These are phyloP conservation scores for Fusarium goolgardi DNA, from an alignment of 2,329 filamentous ascomycete species.

Conservation along the genomic window DNA sequence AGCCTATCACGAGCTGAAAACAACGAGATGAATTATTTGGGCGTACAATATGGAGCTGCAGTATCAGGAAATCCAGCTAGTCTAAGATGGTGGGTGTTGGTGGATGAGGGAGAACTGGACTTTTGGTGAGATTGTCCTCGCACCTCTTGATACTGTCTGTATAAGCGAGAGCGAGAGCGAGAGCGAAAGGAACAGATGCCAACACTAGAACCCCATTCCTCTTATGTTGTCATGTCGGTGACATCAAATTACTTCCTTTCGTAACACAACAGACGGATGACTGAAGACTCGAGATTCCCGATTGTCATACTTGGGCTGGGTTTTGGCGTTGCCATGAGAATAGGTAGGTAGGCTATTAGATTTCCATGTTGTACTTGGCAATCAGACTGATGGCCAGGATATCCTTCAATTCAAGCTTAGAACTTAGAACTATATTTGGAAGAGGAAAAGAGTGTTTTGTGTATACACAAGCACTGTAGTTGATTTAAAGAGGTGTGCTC, in stretches of 20 bases:
- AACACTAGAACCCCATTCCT: neutral
- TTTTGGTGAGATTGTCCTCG: neutral
- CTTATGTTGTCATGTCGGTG: neutral
- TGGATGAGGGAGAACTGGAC: neutral
- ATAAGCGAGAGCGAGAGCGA: slow-evolving; percentile 20
- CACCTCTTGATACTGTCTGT: neutral
- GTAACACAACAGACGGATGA: neutral
- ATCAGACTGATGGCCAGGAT: neutral
- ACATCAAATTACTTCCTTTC: neutral
- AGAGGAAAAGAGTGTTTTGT: neutral
- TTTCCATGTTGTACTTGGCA: neutral
- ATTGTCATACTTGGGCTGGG: neutral
- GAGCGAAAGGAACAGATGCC: neutral
- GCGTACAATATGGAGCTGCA: neutral
- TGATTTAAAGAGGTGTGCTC: neutral
- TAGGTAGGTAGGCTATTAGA: slow-evolving; percentile 6
- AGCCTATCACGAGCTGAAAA: slow-evolving; percentile 25
- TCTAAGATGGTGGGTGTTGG: neutral
- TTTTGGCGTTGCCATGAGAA: slow-evolving; percentile 4
- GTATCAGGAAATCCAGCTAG: too few species aligned
- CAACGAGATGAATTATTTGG: slow-evolving; percentile 9
- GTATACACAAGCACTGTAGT: neutral
- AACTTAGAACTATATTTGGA: neutral
- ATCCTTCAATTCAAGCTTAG: too few species aligned
- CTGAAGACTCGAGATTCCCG: slow-evolving; percentile 19